Percentiles rank a stretch among this genome's conserved stretches.
Evolutionary conservation across 2,329 filamentous ascomycete genomes (phyloP).

Genomic region (Diaporthe citri): DNA sequence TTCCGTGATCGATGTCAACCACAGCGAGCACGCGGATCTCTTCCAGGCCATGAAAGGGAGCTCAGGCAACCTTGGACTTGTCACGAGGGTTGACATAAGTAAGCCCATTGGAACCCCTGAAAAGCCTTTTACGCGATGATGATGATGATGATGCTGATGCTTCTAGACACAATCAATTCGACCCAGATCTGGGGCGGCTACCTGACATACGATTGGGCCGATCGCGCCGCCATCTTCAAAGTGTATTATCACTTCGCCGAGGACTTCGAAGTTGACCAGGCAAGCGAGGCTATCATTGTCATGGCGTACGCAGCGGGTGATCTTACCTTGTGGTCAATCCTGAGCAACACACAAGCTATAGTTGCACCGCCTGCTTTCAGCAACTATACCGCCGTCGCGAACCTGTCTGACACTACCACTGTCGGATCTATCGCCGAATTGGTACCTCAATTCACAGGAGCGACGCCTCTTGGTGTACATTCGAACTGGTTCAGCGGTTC

Average conservation of each 20-base stretch:
- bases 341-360: slow-evolving; percentile 6
- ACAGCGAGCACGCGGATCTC: slow-evolving; percentile 53
- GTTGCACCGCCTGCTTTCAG: slow-evolving; percentile 12
- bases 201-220: slow-evolving; percentile 43
- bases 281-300: slow-evolving; percentile 47
- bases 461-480: slow-evolving; percentile 16
- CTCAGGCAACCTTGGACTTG: slow-evolving; percentile 60
- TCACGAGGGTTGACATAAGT: slow-evolving; percentile 47
- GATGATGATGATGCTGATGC: neutral
- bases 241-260: slow-evolving; percentile 48
- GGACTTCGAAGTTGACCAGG: slow-evolving; percentile 45
- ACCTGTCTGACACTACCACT: neutral
- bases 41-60: slow-evolving; percentile 62
- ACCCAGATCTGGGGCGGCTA: slow-evolving; percentile 49
- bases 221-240: slow-evolving; percentile 45
- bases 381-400: slow-evolving; percentile 4
- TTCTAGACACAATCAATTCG: slow-evolving; percentile 41
- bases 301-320: neutral
- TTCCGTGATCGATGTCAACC: slow-evolving; percentile 55
- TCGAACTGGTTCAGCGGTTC: slow-evolving; percentile 36
- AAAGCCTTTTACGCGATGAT: neutral
- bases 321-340: neutral
- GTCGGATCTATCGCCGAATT: slow-evolving; percentile 4
- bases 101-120: neutral
- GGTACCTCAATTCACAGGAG: slow-evolving; percentile 17